phyloP scores from a whole-genome alignment of 1,284 basidiomycete species.

The Leccinum colubrinum region DNA sequence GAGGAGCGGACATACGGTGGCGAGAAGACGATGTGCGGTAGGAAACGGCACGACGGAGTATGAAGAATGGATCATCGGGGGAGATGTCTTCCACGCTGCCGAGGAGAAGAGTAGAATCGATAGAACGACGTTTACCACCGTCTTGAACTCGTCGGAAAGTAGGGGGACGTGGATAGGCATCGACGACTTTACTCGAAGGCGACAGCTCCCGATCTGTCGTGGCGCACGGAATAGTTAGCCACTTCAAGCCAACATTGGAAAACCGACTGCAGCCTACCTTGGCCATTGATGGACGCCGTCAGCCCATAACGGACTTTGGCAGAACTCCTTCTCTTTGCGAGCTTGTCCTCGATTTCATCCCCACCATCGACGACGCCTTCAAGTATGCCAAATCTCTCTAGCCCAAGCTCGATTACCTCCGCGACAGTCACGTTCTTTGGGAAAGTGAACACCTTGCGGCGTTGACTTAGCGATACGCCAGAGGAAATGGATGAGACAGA shows the following conservation, averaged over 20 bases:
- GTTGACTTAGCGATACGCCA: slow-evolving; percentile 56
- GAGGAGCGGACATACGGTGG: slow-evolving; percentile 63
- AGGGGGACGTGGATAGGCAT: slow-evolving; percentile 81
- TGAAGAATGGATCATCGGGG: slow-evolving; percentile 84
- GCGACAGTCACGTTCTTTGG: slow-evolving; percentile 95
- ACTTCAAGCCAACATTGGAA: neutral
- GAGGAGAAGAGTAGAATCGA: slow-evolving; percentile 75
- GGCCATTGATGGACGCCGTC: slow-evolving; percentile 53
- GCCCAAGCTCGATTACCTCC: slow-evolving; percentile 89
- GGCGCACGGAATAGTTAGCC: slow-evolving; percentile 13
- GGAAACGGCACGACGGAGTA: slow-evolving; percentile 76
- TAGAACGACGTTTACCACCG: slow-evolving; percentile 76
- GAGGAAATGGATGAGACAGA: slow-evolving; percentile 44
- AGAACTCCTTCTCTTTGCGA: slow-evolving; percentile 76
- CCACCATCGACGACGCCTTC: slow-evolving; percentile 98
- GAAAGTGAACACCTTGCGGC: slow-evolving; percentile 80
- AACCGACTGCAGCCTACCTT: slow-evolving; percentile 49
- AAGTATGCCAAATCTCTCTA: slow-evolving; percentile 90
- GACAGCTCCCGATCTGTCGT: slow-evolving; percentile 69
- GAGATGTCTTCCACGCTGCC: slow-evolving; percentile 75
- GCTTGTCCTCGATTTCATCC: slow-evolving; percentile 94
- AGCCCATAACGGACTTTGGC: slow-evolving; percentile 81
- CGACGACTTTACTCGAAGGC: slow-evolving; percentile 79
- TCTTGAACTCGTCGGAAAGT: slow-evolving; percentile 60
- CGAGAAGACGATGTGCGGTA: slow-evolving; percentile 68